Base-by-base conservation (phyloP, 805 yeast species). In the Metschnikowia baotianmanensis region DNA sequence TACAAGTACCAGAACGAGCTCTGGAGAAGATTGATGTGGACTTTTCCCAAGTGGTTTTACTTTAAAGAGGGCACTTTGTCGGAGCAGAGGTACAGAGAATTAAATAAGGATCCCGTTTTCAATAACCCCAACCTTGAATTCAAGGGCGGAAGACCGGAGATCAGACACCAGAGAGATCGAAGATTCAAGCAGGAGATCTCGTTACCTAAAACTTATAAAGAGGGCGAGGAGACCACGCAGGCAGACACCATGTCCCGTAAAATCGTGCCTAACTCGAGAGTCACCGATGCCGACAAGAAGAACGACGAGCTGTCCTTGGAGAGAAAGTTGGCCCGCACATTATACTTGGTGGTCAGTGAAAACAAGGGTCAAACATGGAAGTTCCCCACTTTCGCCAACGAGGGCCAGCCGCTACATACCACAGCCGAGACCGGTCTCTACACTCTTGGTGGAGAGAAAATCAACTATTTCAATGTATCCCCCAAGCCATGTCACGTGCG, bases 11-110 rank as follows among this genome's bases (percentile, higher is more conserved):
- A 90, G 63, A 77, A 80, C 37, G 95, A 86, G 61, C 72, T 93
- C 40, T 90, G 89, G 71, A 82, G 82, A 57, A 77, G 98, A 55
- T 72, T 93, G 51, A 89, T 90, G 96, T 89, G 96, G 96, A 89
- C 98, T 0, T 93, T 93, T 63, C 98, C 99, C 5, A 81, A 83
- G 53, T 88, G 88, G 77, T 90, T 80, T 59, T 93, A 90, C 67
- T 93, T 82, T 69, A 86, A 84, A 58, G 82, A 78, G 54, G 98
- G 98, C 47, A 83, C 97, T 1, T 71, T 93, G 47, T 79, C 96
- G 3, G 96, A 88, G 60, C 86, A 88, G 59, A 78, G 78, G 52
- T 91, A 80, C 64, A 66, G 82, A 38, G 78, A 80, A 52, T 82
- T 83, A 22, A 96, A 91, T 59, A 77, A 72, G 44, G 82, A 82